Percentiles rank a stretch among this genome's conserved stretches.
Conservation (phyloP, 768 basidiomycete species). For the Neoboletus brunneissimus region DNA sequence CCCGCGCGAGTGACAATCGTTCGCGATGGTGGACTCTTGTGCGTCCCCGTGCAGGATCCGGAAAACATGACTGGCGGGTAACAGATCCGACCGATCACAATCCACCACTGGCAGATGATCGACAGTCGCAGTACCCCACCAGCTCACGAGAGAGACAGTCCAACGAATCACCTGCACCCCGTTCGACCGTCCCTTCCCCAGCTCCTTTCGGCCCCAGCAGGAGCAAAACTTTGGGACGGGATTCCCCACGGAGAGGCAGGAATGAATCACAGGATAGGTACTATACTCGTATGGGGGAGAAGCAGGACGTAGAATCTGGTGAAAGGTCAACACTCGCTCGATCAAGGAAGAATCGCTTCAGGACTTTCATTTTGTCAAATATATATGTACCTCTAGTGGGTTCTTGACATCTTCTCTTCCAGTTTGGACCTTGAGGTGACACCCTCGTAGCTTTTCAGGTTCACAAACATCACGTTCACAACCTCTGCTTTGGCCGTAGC, state of each 20-base stretch:
- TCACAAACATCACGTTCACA: slow-evolving; percentile 82
- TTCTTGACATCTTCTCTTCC: slow-evolving; percentile 6
- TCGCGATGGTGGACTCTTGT: slow-evolving; percentile 79
- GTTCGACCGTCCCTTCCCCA: slow-evolving; percentile 26
- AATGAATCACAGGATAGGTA: slow-evolving; percentile 9
- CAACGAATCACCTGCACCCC: slow-evolving; percentile 21
- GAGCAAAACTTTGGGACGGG: slow-evolving; percentile 61
- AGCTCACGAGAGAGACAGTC: slow-evolving; percentile 17
- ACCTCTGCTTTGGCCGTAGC: slow-evolving; percentile 77
- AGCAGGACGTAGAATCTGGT: slow-evolving; percentile 28
- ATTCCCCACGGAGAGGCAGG: slow-evolving; percentile 51
- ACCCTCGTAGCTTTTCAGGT: slow-evolving; percentile 65
- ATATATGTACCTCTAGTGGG: slow-evolving; percentile 76
- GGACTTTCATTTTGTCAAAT: slow-evolving; percentile 69
- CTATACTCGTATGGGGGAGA: slow-evolving; percentile 19
- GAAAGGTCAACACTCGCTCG: slow-evolving; percentile 28
- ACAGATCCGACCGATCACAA: not conserved
- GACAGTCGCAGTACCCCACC: slow-evolving; percentile 11
- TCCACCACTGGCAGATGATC: slow-evolving; percentile 13
- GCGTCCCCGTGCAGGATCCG: slow-evolving; percentile 44
- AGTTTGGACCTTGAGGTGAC: slow-evolving; percentile 8
- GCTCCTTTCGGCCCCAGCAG: slow-evolving; percentile 52
- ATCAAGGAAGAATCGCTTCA: slow-evolving; percentile 47
- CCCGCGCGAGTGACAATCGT: slow-evolving; percentile 31
- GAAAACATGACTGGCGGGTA: slow-evolving; percentile 4